Percentiles rank a stretch among this genome's conserved stretches.
Conservation (phyloP, 2,329 filamentous ascomycete species). For the Phaeosphaeriaceae sp. region DNA sequence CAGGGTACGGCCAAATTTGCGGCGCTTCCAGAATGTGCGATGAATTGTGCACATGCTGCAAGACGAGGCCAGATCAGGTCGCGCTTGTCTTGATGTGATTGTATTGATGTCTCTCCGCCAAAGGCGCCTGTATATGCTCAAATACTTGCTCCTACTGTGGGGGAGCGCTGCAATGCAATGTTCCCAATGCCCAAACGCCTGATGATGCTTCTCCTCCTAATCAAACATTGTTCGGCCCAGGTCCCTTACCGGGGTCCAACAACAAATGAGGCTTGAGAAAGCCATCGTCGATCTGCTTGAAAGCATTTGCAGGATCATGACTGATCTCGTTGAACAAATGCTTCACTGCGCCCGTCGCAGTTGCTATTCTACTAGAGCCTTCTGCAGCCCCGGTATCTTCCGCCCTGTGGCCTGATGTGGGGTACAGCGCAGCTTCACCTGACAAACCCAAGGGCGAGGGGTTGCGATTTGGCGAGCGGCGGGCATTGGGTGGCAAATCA, state of each 20-base stretch:
- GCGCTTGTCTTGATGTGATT: background rate
- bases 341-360: conserved; percentile 77
- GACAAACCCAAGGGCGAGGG: conserved; percentile 37
- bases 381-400: conserved; percentile 21
- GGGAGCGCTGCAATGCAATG: conserved; percentile 7
- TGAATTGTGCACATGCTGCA: background rate
- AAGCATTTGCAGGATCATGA: conserved; percentile 88
- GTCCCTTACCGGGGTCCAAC: conserved; percentile 68
- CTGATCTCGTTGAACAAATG: conserved; percentile 79
- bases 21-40: background rate
- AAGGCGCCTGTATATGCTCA: background rate
- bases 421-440: conserved; percentile 43
- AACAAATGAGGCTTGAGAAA: conserved; percentile 93
- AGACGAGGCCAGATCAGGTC: background rate
- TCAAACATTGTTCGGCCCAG: conserved; percentile 46
- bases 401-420: conserved; percentile 47
- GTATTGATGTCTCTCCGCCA: background rate
- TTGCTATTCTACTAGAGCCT: conserved; percentile 57
- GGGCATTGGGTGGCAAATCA: conserved; percentile 66
- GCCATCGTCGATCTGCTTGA: conserved; percentile 91
- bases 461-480: conserved; percentile 52
- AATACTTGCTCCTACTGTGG: background rate
- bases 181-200: conserved; percentile 24
- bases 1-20: background rate
- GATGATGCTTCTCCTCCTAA: conserved; percentile 17